Evolutionary conservation across 139 green algal genomes (phyloP), one percentile per base, ranked within the genome.

Genomic region (Pleodorina starrii): DNA sequence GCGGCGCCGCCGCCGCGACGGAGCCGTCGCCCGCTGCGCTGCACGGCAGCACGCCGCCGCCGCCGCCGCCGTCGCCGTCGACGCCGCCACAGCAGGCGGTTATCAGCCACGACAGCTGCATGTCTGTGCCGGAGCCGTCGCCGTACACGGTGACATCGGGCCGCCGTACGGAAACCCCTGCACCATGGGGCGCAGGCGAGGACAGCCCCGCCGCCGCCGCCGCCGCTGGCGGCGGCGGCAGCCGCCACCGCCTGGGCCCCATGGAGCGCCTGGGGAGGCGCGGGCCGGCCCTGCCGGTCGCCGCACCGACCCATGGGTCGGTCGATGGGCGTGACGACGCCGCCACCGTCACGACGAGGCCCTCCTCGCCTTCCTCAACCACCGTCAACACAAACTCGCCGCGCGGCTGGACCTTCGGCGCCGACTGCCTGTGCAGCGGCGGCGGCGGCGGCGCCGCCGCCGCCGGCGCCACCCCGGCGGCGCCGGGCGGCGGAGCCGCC

Each of bases 91-190:
- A 11, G 38, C 32, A 19, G 4, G 3, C 69, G 69, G 46, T 32
- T 2, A 73, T 38, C 2, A 6, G 32, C 5, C 27, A 4, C 29
- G 63, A 36, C 63, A 73, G 32, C 32, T 38, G 11, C 32, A 73
- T 35, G 16, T 73, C 63, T 2, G 32, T 10, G 2, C 3, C 19
- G 68, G 36, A 76, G 35, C 32, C 32, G 68, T 25, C 32, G 36
- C 16, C 68, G 36, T 5, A 38, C 35, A n/a, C 5, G 14, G 25
- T 68, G n/a, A 12, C 48, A 14, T 32, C 72, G 16, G 72, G 11
- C 36, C 68, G 68, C 35, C 68, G 68, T 76, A 76, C 36, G n/a
- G 68, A 76, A 17, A 76, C 68, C 36, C 68, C 68, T 23, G 68
- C 68, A n/a, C 68, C 68, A 1, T 76, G 68, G 68, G 68, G 32